A percentile compares a stretch with the other conserved stretches of the same genome.
Evolutionary conservation across 2,329 filamentous ascomycete species (phyloP).

Genomic region (Pseudogymnoascus sp.): DNA sequence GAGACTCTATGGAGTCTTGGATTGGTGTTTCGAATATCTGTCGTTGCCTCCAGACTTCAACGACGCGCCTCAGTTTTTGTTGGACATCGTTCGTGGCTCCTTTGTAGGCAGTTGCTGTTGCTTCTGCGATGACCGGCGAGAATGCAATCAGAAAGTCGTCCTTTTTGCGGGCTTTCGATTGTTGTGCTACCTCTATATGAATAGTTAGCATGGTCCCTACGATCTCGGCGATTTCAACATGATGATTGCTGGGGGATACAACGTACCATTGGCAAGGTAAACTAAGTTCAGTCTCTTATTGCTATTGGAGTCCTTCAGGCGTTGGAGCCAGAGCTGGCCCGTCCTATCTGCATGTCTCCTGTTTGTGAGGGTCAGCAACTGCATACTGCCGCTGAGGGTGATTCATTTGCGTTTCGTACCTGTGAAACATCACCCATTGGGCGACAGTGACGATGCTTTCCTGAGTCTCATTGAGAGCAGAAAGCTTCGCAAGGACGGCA

Average conservation of each 20-base stretch:
- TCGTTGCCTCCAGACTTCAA: constrained; percentile 89
- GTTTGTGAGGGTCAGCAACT: constrained; percentile 24
- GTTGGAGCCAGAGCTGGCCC: constrained; percentile 83
- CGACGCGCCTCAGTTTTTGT: constrained; percentile 74
- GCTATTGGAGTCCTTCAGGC: constrained; percentile 77
- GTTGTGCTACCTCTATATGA: constrained; percentile 77
- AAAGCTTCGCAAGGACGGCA: constrained; percentile 87
- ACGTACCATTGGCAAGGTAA: constrained; percentile 86
- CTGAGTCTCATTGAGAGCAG: constrained; percentile 91
- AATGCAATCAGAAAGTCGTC: constrained; percentile 90
- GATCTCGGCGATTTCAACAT: background rate
- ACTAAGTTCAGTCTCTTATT: constrained; percentile 83
- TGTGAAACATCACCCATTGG: constrained; percentile 99
- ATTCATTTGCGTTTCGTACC: constrained; percentile 43
- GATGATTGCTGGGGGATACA: background rate
- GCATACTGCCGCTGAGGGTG: background rate
- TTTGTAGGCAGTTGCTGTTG: constrained; percentile 83
- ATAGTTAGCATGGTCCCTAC: constrained; percentile 16
- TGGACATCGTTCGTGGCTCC: constrained; percentile 80
- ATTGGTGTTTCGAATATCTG: constrained; percentile 75
- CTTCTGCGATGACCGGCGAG: constrained; percentile 84
- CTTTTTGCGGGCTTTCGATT: constrained; percentile 86
- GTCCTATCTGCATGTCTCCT: constrained; percentile 90
- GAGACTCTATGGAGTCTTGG: constrained; percentile 69
- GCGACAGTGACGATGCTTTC: constrained; percentile 94